phyloP scores from a whole-genome alignment of 805 yeast genomes.

The Brettanomyces naardenensis region DNA sequence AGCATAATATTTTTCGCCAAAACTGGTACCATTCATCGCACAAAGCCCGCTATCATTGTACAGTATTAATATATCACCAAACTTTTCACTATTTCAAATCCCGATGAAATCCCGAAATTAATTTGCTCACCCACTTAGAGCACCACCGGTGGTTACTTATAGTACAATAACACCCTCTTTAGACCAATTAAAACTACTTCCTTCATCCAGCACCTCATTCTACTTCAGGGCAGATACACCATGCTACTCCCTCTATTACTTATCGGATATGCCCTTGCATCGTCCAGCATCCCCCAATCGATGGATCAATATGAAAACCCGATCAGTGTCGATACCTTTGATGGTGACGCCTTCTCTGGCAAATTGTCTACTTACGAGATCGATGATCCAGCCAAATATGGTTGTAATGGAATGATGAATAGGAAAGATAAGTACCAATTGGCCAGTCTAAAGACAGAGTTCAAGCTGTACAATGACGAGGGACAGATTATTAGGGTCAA shows the following conservation, averaged over 20 bases:
- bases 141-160: too few relatives aligned
- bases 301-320: slow-evolving; percentile 1
- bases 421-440: background rate
- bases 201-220: too few relatives aligned
- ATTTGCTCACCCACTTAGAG: too few relatives aligned
- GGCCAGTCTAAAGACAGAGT: background rate
- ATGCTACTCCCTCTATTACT: background rate
- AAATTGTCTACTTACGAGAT: slow-evolving; percentile 1
- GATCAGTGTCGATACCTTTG: background rate
- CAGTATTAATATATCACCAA: too few relatives aligned
- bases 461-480: background rate
- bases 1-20: too few relatives aligned
- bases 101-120: too few relatives aligned
- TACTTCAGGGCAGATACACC: too few relatives aligned
- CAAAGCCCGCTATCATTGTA: too few relatives aligned
- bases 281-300: background rate
- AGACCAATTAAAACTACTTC: too few relatives aligned
- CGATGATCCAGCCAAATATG: background rate
- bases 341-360: background rate
- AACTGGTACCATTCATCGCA: too few relatives aligned
- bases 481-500: slow-evolving; percentile 1
- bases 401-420: background rate
- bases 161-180: too few relatives aligned
- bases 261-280: background rate
- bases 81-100: too few relatives aligned